Conservation (phyloP, 148 eudicot genomes). For the Nepenthes gracilis region DNA sequence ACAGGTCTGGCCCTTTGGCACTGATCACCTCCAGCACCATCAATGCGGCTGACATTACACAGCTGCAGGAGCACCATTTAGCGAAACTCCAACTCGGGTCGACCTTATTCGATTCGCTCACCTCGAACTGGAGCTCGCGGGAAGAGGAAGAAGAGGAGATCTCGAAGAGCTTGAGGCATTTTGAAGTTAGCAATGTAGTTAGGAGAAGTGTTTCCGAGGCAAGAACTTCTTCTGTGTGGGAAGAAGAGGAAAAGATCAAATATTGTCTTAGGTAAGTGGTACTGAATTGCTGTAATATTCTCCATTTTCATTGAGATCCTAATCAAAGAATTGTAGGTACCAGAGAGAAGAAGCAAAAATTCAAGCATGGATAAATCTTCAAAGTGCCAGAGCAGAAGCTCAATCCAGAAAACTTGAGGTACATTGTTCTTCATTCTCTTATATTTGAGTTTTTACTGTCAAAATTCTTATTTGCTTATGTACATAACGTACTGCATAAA, state of each 20-base stretch:
- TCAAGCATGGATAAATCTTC: conserved; percentile 91
- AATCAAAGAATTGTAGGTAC: conserved; percentile 32
- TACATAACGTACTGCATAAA: background rate
- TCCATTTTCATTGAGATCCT: background rate
- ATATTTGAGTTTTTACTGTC: too few relatives aligned
- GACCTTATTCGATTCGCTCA: conserved; percentile 35
- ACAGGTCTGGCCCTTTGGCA: conserved; percentile 57
- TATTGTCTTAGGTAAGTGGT: conserved; percentile 50
- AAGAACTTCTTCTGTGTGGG: conserved; percentile 50
- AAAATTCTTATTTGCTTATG: background rate
- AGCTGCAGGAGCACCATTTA: conserved; percentile 51
- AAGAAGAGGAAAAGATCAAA: conserved; percentile 68
- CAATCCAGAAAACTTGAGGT: conserved; percentile 93
- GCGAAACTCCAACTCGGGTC: conserved; percentile 52
- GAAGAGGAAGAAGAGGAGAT: conserved; percentile 91
- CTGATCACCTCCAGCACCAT: conserved; percentile 4
- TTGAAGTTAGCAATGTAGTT: conserved; percentile 45
- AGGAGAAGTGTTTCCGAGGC: conserved; percentile 56
- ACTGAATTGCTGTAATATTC: background rate
- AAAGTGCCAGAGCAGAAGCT: conserved; percentile 95
- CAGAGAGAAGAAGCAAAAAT: conserved; percentile 86
- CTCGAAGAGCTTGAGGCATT: conserved; percentile 88
- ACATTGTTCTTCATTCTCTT: conserved; percentile 2
- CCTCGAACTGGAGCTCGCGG: conserved; percentile 65
- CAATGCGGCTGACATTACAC: conserved; percentile 29